phyloP scores from a whole-genome alignment of 2,329 filamentous ascomycete genomes.

The Cytospora piceicola region DNA sequence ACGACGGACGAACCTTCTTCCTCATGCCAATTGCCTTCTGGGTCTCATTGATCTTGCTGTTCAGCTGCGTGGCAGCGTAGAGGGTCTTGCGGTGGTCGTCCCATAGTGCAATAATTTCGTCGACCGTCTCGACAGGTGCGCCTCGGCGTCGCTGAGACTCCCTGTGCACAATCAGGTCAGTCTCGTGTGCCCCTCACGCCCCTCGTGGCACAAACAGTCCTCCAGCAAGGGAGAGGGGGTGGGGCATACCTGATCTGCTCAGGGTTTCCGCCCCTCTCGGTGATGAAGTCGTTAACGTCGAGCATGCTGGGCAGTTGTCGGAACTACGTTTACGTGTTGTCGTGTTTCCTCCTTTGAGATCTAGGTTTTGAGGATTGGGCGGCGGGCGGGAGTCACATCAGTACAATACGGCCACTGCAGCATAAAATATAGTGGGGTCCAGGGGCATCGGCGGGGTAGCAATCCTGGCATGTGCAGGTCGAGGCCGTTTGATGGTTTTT shows the following conservation, averaged over 20 bases:
- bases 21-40: slow-evolving; percentile 90
- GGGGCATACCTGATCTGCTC: slow-evolving; percentile 66
- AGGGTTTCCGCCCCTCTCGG: slow-evolving; percentile 87
- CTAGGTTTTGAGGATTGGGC: background rate
- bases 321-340: slow-evolving; percentile 6
- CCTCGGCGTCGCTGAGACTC: slow-evolving; percentile 85
- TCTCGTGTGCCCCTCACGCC: background rate
- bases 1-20: slow-evolving; percentile 69
- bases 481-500: background rate
- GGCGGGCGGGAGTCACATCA: slow-evolving; percentile 7
- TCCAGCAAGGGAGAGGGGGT: background rate
- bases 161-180: slow-evolving; percentile 45
- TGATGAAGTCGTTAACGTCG: slow-evolving; percentile 77
- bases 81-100: slow-evolving; percentile 82
- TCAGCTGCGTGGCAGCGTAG: slow-evolving; percentile 79
- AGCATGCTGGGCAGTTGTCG: slow-evolving; percentile 57
- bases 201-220: slow-evolving; percentile 5
- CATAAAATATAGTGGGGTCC: slow-evolving; percentile 24
- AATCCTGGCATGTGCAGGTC: background rate
- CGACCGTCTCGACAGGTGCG: slow-evolving; percentile 81
- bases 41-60: slow-evolving; percentile 81
- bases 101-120: slow-evolving; percentile 86
- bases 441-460: background rate
- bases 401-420: slow-evolving; percentile 18
- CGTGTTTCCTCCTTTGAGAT: background rate